Evolutionary conservation across 257 asterid species (phyloP).

Genomic region (Solanum pennellii): DNA sequence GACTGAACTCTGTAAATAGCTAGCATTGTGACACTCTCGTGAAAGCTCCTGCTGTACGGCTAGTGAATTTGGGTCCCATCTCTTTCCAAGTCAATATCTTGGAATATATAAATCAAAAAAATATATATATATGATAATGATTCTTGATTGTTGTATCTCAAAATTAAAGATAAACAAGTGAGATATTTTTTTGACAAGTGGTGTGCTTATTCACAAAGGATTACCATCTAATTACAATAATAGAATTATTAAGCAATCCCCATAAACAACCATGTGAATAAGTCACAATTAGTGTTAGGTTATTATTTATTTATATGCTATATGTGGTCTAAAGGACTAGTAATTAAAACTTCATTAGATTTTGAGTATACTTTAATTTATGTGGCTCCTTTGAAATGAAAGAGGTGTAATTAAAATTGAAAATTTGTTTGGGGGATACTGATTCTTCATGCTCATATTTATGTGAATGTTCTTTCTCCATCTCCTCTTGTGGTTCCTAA

Average conservation of each 20-base stretch:
- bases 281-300: not conserved
- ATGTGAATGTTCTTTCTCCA: slow-evolving; percentile 7
- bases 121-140: not conserved
- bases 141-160: not conserved
- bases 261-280: slow-evolving; percentile 36
- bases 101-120: not conserved
- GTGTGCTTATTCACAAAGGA: not conserved
- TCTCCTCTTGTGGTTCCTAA: slow-evolving; percentile 44
- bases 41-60: not conserved
- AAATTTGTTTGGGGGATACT: not conserved
- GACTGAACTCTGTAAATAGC: not conserved
- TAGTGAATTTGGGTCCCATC: not conserved
- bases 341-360: not conserved
- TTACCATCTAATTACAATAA: not conserved
- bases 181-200: not conserved
- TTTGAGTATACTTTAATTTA: not conserved
- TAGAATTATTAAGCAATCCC: slow-evolving; percentile 16
- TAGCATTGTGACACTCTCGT: not conserved
- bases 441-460: not conserved
- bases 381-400: not conserved
- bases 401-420: not conserved
- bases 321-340: not conserved
- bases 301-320: slow-evolving; percentile 5
- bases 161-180: not conserved
- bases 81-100: not conserved